These are phyloP conservation scores for Penicillium hordei DNA, from an alignment of 2,329 filamentous ascomycete species.

Conservation along the genomic window DNA sequence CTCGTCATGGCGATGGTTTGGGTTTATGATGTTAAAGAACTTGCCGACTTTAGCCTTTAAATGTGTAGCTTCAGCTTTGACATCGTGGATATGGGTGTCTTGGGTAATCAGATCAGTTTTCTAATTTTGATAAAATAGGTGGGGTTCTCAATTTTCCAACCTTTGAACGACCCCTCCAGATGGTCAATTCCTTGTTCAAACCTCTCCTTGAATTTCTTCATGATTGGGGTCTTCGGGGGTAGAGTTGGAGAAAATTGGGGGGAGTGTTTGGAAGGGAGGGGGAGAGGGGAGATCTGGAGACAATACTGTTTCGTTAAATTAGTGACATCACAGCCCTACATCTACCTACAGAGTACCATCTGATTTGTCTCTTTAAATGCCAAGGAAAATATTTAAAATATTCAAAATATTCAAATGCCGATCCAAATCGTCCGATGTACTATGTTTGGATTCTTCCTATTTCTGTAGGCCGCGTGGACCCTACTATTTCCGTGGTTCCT, in stretches of 20 bases:
- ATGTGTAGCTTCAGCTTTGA: slow-evolving; percentile 56
- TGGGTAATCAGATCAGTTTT: neutral
- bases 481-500: slow-evolving; percentile 4
- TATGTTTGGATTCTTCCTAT: neutral
- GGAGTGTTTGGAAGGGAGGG: neutral
- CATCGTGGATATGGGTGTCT: slow-evolving; percentile 42
- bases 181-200: slow-evolving; percentile 21
- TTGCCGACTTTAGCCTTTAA: slow-evolving; percentile 65
- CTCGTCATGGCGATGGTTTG: slow-evolving; percentile 90
- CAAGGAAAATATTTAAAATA: slow-evolving; percentile 2
- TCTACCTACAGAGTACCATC: neutral
- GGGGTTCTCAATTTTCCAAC: slow-evolving; percentile 11
- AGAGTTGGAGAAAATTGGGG: neutral
- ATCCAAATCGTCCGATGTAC: neutral
- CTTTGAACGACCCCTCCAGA: slow-evolving; percentile 31
- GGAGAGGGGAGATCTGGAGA: slow-evolving; percentile 4
- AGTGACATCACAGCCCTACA: slow-evolving; percentile 18
- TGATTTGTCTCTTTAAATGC: neutral
- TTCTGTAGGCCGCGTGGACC: slow-evolving; percentile 2
- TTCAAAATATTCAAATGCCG: neutral
- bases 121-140: neutral
- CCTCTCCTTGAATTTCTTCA: slow-evolving; percentile 31
- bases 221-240: slow-evolving; percentile 12
- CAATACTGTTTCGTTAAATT: neutral
- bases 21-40: slow-evolving; percentile 70